Conservation (phyloP, 495 filamentous ascomycete genomes). For the Penicillium desertorum region DNA sequence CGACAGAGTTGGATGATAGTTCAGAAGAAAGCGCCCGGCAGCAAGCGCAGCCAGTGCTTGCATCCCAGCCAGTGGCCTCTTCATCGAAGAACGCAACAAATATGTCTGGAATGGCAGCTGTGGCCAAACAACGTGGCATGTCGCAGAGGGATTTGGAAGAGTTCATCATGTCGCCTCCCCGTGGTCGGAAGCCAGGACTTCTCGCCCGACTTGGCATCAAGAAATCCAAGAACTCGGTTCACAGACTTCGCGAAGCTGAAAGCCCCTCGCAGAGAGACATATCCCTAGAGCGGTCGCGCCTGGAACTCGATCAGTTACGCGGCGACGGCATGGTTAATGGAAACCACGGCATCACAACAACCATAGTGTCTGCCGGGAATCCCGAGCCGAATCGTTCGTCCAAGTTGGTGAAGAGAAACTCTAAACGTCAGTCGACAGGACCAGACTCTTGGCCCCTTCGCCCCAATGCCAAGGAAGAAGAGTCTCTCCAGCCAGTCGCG, state of each 20-base stretch:
- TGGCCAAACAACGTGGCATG: slow-evolving; percentile 45
- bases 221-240: slow-evolving; percentile 37
- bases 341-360: slow-evolving; percentile 19
- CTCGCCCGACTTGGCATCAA: slow-evolving; percentile 44
- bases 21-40: slow-evolving; percentile 44
- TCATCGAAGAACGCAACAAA: slow-evolving; percentile 21
- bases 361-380: slow-evolving; percentile 21
- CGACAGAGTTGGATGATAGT: slow-evolving; percentile 68
- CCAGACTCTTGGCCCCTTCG: slow-evolving; percentile 36
- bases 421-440: slow-evolving; percentile 23
- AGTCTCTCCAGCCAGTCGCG: slow-evolving; percentile 15
- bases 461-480: slow-evolving; percentile 12
- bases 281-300: slow-evolving; percentile 37
- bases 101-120: slow-evolving; percentile 41
- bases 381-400: slow-evolving; percentile 19
- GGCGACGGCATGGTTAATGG: slow-evolving; percentile 23
- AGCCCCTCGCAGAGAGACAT: slow-evolving; percentile 35
- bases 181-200: slow-evolving; percentile 39
- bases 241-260: slow-evolving; percentile 36
- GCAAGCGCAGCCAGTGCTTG: slow-evolving; percentile 14
- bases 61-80: slow-evolving; percentile 8
- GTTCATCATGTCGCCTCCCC: slow-evolving; percentile 37
- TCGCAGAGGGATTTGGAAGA: slow-evolving; percentile 41
- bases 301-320: slow-evolving; percentile 30
- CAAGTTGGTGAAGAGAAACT: slow-evolving; percentile 33